Evolutionary conservation across 345 rosid genomes (phyloP), one percentile per base, ranked within the genome.

Genomic region (Barbarea vulgaris): DNA sequence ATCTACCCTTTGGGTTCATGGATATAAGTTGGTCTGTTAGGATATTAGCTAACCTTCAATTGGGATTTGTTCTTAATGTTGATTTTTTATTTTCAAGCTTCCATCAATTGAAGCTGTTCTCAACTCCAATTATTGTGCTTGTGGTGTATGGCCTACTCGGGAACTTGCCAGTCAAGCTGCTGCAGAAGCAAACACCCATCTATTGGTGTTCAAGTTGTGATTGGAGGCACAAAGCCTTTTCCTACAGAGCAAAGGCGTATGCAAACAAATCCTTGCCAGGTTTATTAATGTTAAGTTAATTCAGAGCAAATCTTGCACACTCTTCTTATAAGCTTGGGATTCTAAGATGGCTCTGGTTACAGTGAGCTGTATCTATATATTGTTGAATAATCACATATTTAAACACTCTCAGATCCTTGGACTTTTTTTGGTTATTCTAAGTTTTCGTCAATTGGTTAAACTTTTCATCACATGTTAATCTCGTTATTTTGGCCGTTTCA

Each of bases 161-260:
- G 99, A 96, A 86, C 99, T 96, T 83, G 97, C 99, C n/a, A 70
- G 51, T 77, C 99, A 96, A 85, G 99, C 99, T 78, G 96, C 97
- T 77, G 77, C 87, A 25, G 99, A 93, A 86, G 98, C 96, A 44
- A 88, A 86, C 6, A 86, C 78, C 77, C 93, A 56, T 83, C 96
- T 57, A 80, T 93, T 55, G 98, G 99, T 68, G 98, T 86, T 83
- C 99, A 96, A 87, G 94, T 86, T 80, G 99, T 96, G 70, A 96
- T 93, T 37, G 99, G 99, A 76, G 99, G 99, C 72, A 93, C 98
- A 46, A 86, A 93, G 72, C 93, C n/a, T n/a, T n/a, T 96, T 83
- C 81, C 96, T 36, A 73, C 84, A 54, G 99, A 96, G 77, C 98
- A 93, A 83, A 96, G 89, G 73, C 84, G 85, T 67, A 80, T 96